Base-by-base conservation (phyloP, 768 basidiomycete species). In the Suillus subaureus region DNA sequence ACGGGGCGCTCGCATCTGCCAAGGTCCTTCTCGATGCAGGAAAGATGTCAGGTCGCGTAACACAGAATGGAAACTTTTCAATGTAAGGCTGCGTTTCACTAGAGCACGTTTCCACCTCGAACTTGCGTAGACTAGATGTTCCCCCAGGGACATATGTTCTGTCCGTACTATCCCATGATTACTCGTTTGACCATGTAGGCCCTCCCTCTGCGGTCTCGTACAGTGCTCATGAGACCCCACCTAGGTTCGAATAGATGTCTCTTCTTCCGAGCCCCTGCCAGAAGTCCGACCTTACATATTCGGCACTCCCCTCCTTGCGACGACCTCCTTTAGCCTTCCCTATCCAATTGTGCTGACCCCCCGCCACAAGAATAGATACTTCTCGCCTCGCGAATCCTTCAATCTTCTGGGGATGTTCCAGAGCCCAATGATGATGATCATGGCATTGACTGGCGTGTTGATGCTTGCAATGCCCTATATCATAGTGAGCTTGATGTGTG, bases 361-460 rank as follows among this genome's bases (percentile, higher is more conserved):
- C 5, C 85, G 84, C 63, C 80, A 82, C 64, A 87, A 82, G 73
- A 81, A 87, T 70, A 79, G 71, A 60, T 94, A 89, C 75, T 93
- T 91, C 73, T 80, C 87, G 35, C 87, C 90, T 31, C 84, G 74
- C 39, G 85, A 93, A 74, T 86, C 87, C 21, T 94, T 94, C 82
- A 90, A 90, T 74, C 67, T 92, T 28, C 63, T 90, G 64, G 86
- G 80, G 61, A 93, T 94, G 90, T 80, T 94, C 71, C 85, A 89
- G 64, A 94, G 87, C 72, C 92, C 92, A 8, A 93, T 94, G 92
- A 90, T 91, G 83, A 77, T 94, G 65, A 83, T 93, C 74, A 90
- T 92, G 87, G 82, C 87, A 37, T 76, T 84, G 68, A 89, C 84
- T 54, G 92, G 84, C 43, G 79, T 77, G 60, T 85, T 92, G 85